phyloP scores from a whole-genome alignment of 768 basidiomycete species.

The Tylopilus sp. region DNA sequence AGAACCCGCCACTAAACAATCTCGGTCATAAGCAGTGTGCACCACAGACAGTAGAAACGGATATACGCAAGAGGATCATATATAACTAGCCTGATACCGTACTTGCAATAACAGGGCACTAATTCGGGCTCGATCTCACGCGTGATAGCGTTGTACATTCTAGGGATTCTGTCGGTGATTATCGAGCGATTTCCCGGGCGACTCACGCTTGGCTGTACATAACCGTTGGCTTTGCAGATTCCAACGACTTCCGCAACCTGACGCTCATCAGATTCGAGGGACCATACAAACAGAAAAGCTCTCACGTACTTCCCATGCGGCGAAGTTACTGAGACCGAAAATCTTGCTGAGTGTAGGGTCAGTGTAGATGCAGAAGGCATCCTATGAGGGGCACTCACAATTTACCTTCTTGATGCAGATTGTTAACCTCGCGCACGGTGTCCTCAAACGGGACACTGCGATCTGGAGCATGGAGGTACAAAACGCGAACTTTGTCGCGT shows the following conservation, averaged over 20 bases:
- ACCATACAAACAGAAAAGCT: neutral
- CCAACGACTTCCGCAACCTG: conserved; percentile 57
- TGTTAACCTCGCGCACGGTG: conserved; percentile 51
- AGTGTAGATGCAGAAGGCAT: neutral
- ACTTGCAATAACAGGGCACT: conserved; percentile 56
- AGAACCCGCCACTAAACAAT: conserved; percentile 4
- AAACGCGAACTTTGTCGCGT: conserved; percentile 44
- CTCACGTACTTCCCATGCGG: conserved; percentile 48
- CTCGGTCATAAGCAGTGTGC: neutral
- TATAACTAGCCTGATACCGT: conserved; percentile 51
- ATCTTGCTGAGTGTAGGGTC: conserved; percentile 37
- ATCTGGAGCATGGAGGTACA: conserved; percentile 63
- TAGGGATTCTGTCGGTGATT: neutral
- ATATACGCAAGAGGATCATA: conserved; percentile 54
- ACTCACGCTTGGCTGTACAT: conserved; percentile 52
- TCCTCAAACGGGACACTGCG: conserved; percentile 53
- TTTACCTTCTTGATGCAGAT: conserved; percentile 53
- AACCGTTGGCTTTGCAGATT: conserved; percentile 53
- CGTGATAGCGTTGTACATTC: conserved; percentile 49
- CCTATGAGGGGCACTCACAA: conserved; percentile 38
- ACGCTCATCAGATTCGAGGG: neutral
- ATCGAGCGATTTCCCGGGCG: neutral
- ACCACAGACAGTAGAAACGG: neutral
- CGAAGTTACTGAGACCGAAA: conserved; percentile 62
- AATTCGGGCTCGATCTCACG: conserved; percentile 48